Percentiles rank a stretch among this genome's conserved stretches.
Conservation (phyloP, 1,284 basidiomycete species). For the Chalciporus sp. region DNA sequence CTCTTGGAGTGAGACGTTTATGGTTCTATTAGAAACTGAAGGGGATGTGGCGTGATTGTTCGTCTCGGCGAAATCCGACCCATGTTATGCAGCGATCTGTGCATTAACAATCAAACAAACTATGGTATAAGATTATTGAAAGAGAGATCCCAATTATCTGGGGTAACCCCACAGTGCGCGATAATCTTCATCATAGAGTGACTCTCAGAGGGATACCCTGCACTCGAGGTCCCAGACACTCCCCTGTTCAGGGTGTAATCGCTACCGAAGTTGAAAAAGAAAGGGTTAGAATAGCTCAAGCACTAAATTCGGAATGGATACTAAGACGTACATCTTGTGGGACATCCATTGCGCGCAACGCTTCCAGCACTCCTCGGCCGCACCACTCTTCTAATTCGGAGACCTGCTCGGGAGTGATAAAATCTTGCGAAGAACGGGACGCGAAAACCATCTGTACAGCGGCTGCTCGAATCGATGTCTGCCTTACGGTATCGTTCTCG, state of each 20-base stretch:
- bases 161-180: neutral
- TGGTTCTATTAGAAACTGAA: slow-evolving; percentile 17
- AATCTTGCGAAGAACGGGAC: slow-evolving; percentile 71
- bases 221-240: slow-evolving; percentile 39
- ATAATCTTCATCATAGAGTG: slow-evolving; percentile 11
- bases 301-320: neutral
- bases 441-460: slow-evolving; percentile 86
- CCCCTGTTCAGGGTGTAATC: slow-evolving; percentile 39
- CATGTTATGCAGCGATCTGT: neutral
- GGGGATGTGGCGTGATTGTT: slow-evolving; percentile 31
- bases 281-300: slow-evolving; percentile 3
- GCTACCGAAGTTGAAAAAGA: slow-evolving; percentile 22
- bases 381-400: slow-evolving; percentile 67
- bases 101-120: neutral
- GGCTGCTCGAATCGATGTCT: slow-evolving; percentile 66
- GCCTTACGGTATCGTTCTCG: slow-evolving; percentile 20
- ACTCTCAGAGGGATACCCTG: slow-evolving; percentile 5
- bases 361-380: slow-evolving; percentile 53
- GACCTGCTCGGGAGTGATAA: slow-evolving; percentile 76
- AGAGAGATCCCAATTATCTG: neutral
- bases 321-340: slow-evolving; percentile 45
- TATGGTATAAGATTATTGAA: slow-evolving; percentile 2
- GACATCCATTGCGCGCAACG: slow-evolving; percentile 42
- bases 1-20: neutral
- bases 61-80: neutral